phyloP scores from a whole-genome alignment of 169 alveolate species.

The Ichthyophthirius multifiliis region DNA sequence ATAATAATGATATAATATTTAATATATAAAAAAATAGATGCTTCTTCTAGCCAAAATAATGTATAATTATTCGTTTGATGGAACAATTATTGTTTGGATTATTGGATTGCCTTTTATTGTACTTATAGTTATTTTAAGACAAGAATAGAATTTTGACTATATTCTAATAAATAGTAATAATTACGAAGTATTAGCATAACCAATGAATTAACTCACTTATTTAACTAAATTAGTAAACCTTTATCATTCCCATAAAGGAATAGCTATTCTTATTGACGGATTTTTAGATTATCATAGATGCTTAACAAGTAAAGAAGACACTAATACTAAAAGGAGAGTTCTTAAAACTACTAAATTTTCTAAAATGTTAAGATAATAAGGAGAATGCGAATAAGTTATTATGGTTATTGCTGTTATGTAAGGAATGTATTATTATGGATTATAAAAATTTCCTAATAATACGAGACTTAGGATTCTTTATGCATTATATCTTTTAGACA shows the following conservation, averaged over 20 bases:
- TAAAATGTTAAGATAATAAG: neutral
- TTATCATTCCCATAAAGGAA: neutral
- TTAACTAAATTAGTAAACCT: neutral
- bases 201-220: neutral
- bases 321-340: neutral
- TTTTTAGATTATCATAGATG: conserved; percentile 14
- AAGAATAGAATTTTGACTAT: conserved; percentile 1
- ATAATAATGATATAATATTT: neutral
- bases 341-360: conserved; percentile 10
- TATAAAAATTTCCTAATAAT: conserved; percentile 6
- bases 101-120: neutral
- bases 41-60: neutral
- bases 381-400: neutral
- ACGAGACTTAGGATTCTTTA: neutral
- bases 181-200: neutral
- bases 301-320: neutral
- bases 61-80: neutral
- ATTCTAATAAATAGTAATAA: neutral
- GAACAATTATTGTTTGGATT: neutral
- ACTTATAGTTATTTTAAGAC: neutral
- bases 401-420: neutral
- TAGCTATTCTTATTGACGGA: conserved; percentile 9
- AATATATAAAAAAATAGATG: neutral
- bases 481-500: conserved; percentile 2
- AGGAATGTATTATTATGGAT: conserved; percentile 11